Base-by-base conservation (phyloP, 441 rosid species). In the Brassica hybrid region DNA sequence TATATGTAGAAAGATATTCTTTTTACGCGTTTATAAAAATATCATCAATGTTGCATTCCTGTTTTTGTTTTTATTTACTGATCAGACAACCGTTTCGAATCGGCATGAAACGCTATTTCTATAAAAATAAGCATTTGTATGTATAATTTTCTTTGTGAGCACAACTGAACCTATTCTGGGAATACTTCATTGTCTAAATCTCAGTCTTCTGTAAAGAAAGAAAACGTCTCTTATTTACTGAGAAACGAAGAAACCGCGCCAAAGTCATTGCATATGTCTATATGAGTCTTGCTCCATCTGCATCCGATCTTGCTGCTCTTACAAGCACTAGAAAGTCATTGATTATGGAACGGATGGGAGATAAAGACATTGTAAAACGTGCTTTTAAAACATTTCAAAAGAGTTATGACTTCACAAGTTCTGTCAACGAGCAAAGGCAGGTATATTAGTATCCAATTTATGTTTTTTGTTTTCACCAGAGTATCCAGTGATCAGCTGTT, bases 331-430 rank as follows among this genome's bases (percentile, higher is more conserved):
- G 91, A 77, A 90, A 88, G 74, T 89, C 97, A 71, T 77, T 88
- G 71, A 87, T 96, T 38, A 94, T 94, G 99, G 99, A 94, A 79
- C 87, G 82, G 78, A 96, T 96, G 98, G 95, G 94, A 13, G 97
- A 96, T 82, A 94, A 94, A 82, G 97, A 96, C 81, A 94, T 91
- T 74, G 92, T 96, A 13, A 94, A 87, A 79, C 90, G 97, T 58
- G 97, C 97, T 6, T 96, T 96, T 71, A 94, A 89, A 81, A 80
- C 96, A 17, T 96, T 96, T 74, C 97, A 90, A 76, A 89, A 79
- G 80, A 87, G 83, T 85, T 82, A 73, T 11, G 82, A 73, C 69
- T 76, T 82, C 56, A 86, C 79, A 78, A 75, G 86, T 52, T 84
- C 91, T 36, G 57, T 69, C 2, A 83, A 83, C 34, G 91, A 80